Evolutionary conservation across 306 rosid species (phyloP), one percentile per base, ranked within the genome.

Genomic region (Luffa acutangula): DNA sequence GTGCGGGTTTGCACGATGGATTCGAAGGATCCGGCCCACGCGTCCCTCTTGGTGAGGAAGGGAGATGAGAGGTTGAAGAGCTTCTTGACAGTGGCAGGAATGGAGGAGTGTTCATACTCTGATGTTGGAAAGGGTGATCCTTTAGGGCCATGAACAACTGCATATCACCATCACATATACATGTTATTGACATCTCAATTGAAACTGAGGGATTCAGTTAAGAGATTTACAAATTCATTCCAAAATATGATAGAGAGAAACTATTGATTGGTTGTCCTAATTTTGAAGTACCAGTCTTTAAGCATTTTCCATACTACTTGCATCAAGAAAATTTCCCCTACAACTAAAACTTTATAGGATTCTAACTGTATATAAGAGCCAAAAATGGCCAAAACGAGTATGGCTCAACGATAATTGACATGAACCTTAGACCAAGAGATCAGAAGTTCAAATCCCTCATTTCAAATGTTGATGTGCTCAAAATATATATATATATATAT

Each of bases 1-100:
- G 85, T 84, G 78, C 86, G 81, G 36, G 79, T 87, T 70, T 83
- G 89, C 6, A 94, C 83, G 78, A 94, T 84, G 79, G 76, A 82
- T 77, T 94, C 95, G 53, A 94, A 94, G 56, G 98, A 90, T 41
- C 91, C 95, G 37, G 96, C 98, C 97, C 97, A 94, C 77, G 62
- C 86, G 79, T 90, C 98, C 84, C 98, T 87, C 72, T 87, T 86
- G 18, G 97, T 94, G 31, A 94, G 87, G 76, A 90, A 94, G 10
- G 91, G 87, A 12, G 90, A 82, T 37, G 96, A 75, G 62, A 94
- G 89, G 84, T 94, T 86, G 86, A 81, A 94, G 59, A 94, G 42
- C 85, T 91, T 94, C 87, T 89, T 92, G 63, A 92, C 94, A 20
- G 97, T 94, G 31, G 98, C 98, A 34, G 92, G 79, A 77, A 94